Percentiles rank a stretch among this genome's conserved stretches.
Evolutionary conservation across 441 rosid species (phyloP).

Genomic region (Jatropha podagrica): DNA sequence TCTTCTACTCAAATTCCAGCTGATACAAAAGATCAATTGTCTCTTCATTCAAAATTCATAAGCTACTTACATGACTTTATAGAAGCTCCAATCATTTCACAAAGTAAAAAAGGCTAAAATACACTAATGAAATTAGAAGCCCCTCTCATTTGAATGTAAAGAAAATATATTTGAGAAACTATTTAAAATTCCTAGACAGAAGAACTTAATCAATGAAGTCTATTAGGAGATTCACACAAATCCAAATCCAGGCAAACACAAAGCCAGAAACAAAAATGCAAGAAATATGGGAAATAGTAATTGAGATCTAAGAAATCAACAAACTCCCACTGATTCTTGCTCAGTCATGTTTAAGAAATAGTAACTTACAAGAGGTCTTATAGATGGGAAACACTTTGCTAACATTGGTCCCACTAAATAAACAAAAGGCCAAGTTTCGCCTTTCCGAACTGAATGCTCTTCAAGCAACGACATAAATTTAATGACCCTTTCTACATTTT

Average conservation of each 20-base stretch:
- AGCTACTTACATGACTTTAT: background rate
- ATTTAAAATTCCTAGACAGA: background rate
- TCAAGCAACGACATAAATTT: conserved; percentile 60
- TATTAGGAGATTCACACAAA: background rate
- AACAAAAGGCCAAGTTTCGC: conserved; percentile 78
- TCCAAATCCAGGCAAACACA: background rate
- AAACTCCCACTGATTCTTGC: background rate
- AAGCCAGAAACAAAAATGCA: background rate
- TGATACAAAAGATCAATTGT: background rate
- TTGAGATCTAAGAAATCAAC: background rate
- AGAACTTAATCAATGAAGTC: background rate
- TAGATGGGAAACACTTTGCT: conserved; percentile 60
- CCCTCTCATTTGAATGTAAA: background rate
- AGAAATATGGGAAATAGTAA: background rate
- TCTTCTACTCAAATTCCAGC: background rate
- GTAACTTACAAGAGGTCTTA: conserved; percentile 78
- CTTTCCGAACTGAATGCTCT: conserved; percentile 44
- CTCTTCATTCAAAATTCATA: background rate
- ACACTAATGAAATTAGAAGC: background rate
- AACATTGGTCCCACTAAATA: conserved; percentile 71
- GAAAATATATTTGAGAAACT: background rate
- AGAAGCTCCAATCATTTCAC: background rate
- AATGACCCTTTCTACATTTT: conserved; percentile 47
- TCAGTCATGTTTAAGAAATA: background rate
- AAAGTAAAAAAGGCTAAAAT: background rate